Evolutionary conservation across 2,329 filamentous ascomycete species (phyloP), one percentile per base, ranked within the genome.

Genomic region (Trichoderma guizhouense): DNA sequence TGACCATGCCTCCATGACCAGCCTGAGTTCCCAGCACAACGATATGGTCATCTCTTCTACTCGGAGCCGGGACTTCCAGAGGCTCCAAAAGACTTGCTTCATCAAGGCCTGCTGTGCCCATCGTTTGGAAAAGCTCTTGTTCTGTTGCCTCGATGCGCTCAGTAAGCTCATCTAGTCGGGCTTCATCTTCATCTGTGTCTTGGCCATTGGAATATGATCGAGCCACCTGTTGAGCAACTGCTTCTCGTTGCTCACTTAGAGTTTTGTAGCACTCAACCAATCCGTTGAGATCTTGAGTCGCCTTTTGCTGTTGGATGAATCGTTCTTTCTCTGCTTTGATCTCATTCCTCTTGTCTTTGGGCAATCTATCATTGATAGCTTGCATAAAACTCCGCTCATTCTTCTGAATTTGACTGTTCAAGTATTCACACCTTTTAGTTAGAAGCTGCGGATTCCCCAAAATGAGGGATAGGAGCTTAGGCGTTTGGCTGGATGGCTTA

Each of bases 181-280:
- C 76, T 75, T 89, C 87, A 26, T 87, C 85, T 11, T 85, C 84
- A 3, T 86, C 83, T 1, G 85, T 89, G 62, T 89, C 84, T 15
- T 85, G 76, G 28, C 84, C 84, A 11, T 86, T 82, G 15, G 82
- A 83, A 73, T 88, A 90, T 0, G 85, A 85, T 71, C 86, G 80
- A 3, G 83, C 82, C 63, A 89, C 84, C 65, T 83, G 80, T 61
- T 83, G 78, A 0, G 86, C 81, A 26, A 89, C 77, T 7, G 80
- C 76, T 72, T 89, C 84, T 58, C 83, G 83, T 73, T 85, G 83
- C 18, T 79, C 78, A 53, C 79, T 79, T 14, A 89, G 78, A 3
- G 79, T 76, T 58, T 80, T 79, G 72, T 86, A 86, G 3, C 80
- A 79, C 26, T 82, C 80, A 71, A 85, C 78, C n/a, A 85, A 82